Evolutionary conservation across 768 basidiomycete species (phyloP).

Genomic region (Macrolepiota albuminosa): DNA sequence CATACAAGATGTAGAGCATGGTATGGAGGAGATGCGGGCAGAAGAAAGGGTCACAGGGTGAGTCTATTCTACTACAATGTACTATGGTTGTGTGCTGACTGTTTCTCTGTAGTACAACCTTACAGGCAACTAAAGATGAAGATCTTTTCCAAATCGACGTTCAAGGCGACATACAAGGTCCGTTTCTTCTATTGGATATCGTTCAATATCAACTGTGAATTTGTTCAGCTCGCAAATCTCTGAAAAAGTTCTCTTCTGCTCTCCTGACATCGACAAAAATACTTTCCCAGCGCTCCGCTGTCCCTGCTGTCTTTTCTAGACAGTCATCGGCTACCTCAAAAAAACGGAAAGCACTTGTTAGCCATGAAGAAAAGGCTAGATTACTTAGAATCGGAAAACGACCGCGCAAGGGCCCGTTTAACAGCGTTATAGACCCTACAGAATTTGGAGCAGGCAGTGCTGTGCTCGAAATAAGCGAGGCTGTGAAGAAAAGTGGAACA

Average conservation of each 20-base stretch:
- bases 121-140: constrained; percentile 65
- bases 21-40: constrained; percentile 69
- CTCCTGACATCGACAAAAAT: constrained; percentile 72
- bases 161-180: constrained; percentile 72
- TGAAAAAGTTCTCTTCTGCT: constrained; percentile 50
- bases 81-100: not conserved
- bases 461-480: constrained; percentile 58
- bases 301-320: constrained; percentile 78
- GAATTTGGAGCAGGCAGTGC: constrained; percentile 66
- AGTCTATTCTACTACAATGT: constrained; percentile 16
- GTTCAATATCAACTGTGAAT: not conserved
- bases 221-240: constrained; percentile 49
- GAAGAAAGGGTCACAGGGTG: constrained; percentile 83
- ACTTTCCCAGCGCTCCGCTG: constrained; percentile 79
- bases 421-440: constrained; percentile 61
- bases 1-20: constrained; percentile 71
- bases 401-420: constrained; percentile 67
- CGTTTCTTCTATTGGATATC: constrained; percentile 14
- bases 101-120: constrained; percentile 38
- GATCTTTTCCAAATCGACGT: constrained; percentile 81
- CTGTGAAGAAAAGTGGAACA: constrained; percentile 60
- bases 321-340: constrained; percentile 22
- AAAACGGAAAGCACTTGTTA: constrained; percentile 46
- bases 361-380: constrained; percentile 67
- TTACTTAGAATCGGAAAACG: constrained; percentile 75